These are phyloP conservation scores for Dentipellis fragilis DNA, from an alignment of 768 basidiomycete genomes.

Conservation along the genomic window DNA sequence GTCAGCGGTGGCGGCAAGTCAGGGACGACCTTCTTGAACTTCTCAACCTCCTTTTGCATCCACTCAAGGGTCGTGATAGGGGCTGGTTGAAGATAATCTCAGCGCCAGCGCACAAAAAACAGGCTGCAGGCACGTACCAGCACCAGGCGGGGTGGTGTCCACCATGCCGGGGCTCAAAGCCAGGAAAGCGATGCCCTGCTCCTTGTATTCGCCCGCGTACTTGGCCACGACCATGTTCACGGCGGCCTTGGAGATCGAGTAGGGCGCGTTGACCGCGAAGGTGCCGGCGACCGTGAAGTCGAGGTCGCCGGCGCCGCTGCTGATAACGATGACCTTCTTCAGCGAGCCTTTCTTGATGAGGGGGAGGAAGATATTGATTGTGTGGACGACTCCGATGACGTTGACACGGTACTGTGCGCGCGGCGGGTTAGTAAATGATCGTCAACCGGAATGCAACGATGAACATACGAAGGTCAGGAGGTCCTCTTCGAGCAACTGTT, in stretches of 20 bases:
- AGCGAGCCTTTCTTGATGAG: constrained; percentile 22
- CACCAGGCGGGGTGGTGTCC: constrained; percentile 15
- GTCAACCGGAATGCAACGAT: background rate
- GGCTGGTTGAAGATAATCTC: background rate
- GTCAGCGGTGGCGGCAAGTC: background rate
- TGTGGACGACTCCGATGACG: constrained; percentile 25
- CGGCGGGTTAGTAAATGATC: background rate
- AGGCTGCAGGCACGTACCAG: background rate
- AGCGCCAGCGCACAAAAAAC: background rate
- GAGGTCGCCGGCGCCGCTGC: constrained; percentile 21
- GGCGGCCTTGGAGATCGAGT: constrained; percentile 28
- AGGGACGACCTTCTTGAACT: background rate
- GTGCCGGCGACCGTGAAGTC: constrained; percentile 16
- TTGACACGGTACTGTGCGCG: constrained; percentile 22
- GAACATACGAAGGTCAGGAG: background rate
- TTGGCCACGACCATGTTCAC: constrained; percentile 28
- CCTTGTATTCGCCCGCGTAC: constrained; percentile 22
- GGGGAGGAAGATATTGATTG: constrained; percentile 30
- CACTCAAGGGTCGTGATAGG: too few species aligned
- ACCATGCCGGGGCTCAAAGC: constrained; percentile 29
- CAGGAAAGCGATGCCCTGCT: constrained; percentile 28
- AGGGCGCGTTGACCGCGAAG: constrained; percentile 14
- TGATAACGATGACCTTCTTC: constrained; percentile 28
- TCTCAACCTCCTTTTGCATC: background rate
- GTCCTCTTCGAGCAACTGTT: background rate